These are phyloP conservation scores for Tagetes patula DNA, from an alignment of 129 eudicot species.

Conservation along the genomic window DNA sequence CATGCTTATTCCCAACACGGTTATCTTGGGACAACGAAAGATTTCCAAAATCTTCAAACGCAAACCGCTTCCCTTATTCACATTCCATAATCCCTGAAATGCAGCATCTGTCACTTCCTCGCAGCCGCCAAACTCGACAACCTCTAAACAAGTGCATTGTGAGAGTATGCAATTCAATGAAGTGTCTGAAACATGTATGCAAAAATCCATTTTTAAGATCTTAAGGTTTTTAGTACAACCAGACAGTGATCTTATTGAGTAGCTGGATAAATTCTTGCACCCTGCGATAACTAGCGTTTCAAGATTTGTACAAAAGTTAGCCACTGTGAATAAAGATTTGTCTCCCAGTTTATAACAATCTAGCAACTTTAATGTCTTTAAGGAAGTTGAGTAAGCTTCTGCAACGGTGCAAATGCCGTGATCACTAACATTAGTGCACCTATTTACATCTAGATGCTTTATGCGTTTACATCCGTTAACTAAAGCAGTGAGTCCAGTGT, in stretches of 20 bases:
- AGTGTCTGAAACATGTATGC: conserved; percentile 70
- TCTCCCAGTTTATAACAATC: conserved; percentile 87
- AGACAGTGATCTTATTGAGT: conserved; percentile 56
- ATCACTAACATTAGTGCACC: conserved; percentile 82
- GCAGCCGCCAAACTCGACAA: conserved; percentile 79
- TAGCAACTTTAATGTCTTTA: conserved; percentile 61
- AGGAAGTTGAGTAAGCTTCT: conserved; percentile 62
- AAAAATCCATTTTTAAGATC: conserved; percentile 85
- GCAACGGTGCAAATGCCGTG: conserved; percentile 57
- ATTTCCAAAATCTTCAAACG: conserved; percentile 60
- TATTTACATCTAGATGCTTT: conserved; percentile 64
- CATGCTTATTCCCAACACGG: conserved; percentile 56
- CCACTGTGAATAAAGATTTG: conserved; percentile 54
- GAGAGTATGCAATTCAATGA: conserved; percentile 56
- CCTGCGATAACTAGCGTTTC: conserved; percentile 83
- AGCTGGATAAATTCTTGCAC: conserved; percentile 64
- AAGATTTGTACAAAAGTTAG: conserved; percentile 61
- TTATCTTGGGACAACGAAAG: conserved; percentile 78
- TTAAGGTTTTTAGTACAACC: conserved; percentile 47
- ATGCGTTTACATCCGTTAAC: conserved; percentile 67
- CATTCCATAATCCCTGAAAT: conserved; percentile 49
- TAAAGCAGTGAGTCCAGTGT: conserved; percentile 65
- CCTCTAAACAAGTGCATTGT: conserved; percentile 64
- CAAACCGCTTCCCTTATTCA: conserved; percentile 27
- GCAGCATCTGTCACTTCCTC: conserved; percentile 93